phyloP scores from a whole-genome alignment of 805 yeast genomes.

The Wickerhamiella galacta region DNA sequence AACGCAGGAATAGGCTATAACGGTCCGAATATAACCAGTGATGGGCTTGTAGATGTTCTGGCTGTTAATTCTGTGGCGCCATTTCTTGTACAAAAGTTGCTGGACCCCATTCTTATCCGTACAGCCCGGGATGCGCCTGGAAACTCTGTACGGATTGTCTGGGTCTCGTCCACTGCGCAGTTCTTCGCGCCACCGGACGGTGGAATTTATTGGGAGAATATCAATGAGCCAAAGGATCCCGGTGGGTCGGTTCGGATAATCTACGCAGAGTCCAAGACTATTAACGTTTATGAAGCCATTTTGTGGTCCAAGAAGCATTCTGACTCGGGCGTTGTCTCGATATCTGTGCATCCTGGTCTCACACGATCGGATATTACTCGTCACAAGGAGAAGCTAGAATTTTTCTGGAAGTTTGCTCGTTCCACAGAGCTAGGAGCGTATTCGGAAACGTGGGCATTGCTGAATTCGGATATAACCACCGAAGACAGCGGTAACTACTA shows the following conservation, averaged over 20 bases:
- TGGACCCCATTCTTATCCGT: constrained; percentile 23
- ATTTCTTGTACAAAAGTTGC: constrained; percentile 26
- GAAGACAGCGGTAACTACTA: background rate
- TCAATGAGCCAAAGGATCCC: constrained; percentile 1
- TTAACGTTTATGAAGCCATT: constrained; percentile 21
- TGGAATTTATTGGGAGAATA: background rate
- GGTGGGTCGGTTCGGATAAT: background rate
- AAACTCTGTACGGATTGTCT: constrained; percentile 11
- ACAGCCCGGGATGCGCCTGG: constrained; percentile 20
- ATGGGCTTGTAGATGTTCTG: constrained; percentile 31
- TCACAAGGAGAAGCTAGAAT: background rate
- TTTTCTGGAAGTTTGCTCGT: background rate
- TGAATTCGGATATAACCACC: background rate
- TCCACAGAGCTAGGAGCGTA: background rate
- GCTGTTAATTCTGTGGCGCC: constrained; percentile 34
- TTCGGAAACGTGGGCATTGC: background rate
- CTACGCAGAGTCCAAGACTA: constrained; percentile 30
- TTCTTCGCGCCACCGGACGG: background rate
- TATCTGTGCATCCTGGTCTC: background rate
- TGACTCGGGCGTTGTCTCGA: constrained; percentile 16
- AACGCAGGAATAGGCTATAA: constrained; percentile 28
- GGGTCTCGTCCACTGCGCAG: constrained; percentile 1
- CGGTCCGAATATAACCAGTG: constrained; percentile 19
- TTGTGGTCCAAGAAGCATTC: constrained; percentile 20
- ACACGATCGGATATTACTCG: background rate